These are phyloP conservation scores for Podospora comata DNA, from an alignment of 495 filamentous ascomycete genomes.

Conservation along the genomic window DNA sequence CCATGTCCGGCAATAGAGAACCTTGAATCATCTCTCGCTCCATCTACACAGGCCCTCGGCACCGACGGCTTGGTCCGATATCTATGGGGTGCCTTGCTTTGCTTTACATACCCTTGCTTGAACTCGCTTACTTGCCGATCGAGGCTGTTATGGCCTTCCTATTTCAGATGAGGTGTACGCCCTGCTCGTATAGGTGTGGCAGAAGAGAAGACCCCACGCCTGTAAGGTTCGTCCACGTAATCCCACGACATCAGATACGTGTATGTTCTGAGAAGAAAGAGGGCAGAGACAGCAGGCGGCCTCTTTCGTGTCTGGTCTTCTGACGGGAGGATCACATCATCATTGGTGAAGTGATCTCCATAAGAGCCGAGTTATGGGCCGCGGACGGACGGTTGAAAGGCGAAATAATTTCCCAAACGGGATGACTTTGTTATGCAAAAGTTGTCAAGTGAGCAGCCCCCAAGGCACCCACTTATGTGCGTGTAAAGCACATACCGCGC, in stretches of 20 bases:
- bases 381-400: constrained; percentile 38
- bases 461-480: background rate
- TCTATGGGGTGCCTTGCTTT: background rate
- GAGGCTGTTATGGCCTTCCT: background rate
- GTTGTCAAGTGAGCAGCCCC: background rate
- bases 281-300: constrained; percentile 4
- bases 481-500: background rate
- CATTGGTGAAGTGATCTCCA: constrained; percentile 41
- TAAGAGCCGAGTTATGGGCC: constrained; percentile 42
- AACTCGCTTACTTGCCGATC: background rate
- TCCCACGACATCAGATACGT: background rate
- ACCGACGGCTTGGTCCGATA: constrained; percentile 5
- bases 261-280: background rate
- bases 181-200: background rate
- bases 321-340: constrained; percentile 36
- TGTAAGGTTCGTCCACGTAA: background rate
- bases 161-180: background rate
- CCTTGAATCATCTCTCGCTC: background rate
- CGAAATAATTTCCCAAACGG: constrained; percentile 46
- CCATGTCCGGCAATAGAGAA: background rate
- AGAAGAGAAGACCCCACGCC: background rate
- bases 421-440: constrained; percentile 41
- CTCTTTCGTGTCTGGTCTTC: constrained; percentile 18
- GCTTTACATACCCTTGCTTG: background rate
- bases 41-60: background rate